Evolutionary conservation across 768 basidiomycete species (phyloP).

Genomic region (Mycena latifolia): DNA sequence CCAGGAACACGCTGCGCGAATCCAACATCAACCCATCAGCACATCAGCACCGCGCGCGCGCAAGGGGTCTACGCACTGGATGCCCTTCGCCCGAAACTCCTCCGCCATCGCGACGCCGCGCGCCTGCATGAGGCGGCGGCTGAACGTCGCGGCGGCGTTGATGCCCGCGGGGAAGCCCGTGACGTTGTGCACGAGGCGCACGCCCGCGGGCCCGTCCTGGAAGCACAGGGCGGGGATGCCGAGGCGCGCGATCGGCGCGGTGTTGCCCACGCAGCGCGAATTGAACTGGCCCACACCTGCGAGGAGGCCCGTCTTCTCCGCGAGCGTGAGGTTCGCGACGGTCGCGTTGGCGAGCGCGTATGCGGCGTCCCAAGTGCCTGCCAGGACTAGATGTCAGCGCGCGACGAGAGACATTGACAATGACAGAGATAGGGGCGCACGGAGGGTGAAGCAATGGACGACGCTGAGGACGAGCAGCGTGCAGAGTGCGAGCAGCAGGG

Average conservation of each 20-base stretch:
- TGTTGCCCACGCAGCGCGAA: conserved; percentile 34
- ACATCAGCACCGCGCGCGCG: no score
- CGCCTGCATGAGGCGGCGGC: conserved; percentile 57
- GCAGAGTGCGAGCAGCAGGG: neutral
- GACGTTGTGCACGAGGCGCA: conserved; percentile 15
- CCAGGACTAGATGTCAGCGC: no score
- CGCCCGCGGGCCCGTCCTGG: conserved; percentile 18
- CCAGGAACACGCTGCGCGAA: conserved; percentile 37
- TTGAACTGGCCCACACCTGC: conserved; percentile 31
- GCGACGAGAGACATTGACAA: neutral
- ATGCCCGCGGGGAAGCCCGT: conserved; percentile 53
- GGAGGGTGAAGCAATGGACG: conserved; percentile 28
- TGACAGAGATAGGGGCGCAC: neutral
- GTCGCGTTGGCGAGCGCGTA: conserved; percentile 32
- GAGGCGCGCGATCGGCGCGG: conserved; percentile 24
- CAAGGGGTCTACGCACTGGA: conserved; percentile 50
- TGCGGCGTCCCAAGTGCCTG: conserved; percentile 35
- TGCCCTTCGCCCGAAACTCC: conserved; percentile 62
- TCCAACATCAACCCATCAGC: no score
- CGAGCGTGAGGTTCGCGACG: conserved; percentile 30
- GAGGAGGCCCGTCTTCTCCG: conserved; percentile 33
- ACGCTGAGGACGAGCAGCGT: neutral
- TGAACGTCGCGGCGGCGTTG: conserved; percentile 40
- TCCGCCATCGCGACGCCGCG: conserved; percentile 59
- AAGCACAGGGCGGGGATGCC: conserved; percentile 27